A percentile compares a stretch with the other conserved stretches of the same genome.
Evolutionary conservation across 2,329 filamentous ascomycete genomes (phyloP).

Genomic region (Mycosphaerella arachidis): DNA sequence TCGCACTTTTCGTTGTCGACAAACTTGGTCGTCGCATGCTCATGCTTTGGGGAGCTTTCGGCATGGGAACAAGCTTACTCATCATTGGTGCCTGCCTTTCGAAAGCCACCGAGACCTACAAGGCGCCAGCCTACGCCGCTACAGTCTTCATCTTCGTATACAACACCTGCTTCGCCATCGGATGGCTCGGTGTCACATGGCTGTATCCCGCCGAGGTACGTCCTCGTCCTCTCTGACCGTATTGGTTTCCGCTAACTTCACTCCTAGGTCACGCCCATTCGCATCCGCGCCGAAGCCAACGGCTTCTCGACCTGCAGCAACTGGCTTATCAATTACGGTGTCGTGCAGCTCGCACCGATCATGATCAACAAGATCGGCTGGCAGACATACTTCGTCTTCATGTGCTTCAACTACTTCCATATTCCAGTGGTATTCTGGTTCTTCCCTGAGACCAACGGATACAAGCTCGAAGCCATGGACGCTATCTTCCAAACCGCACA

Average conservation of each 20-base stretch:
- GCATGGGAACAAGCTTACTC: constrained; percentile 27
- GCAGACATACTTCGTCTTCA: constrained; percentile 51
- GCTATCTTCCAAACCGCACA: constrained; percentile 28
- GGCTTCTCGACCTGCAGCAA: constrained; percentile 52
- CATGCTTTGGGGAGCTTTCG: constrained; percentile 24
- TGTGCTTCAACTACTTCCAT: constrained; percentile 25
- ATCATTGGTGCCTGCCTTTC: constrained; percentile 16
- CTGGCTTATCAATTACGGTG: constrained; percentile 21
- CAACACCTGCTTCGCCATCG: constrained; percentile 24
- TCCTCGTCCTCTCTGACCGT: too few species aligned
- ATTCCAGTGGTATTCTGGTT: constrained; percentile 17
- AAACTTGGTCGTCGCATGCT: constrained; percentile 50
- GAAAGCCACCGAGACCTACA: constrained; percentile 2
- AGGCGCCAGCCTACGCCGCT: constrained; percentile 21
- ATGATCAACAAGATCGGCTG: constrained; percentile 46
- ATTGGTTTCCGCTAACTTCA: too few species aligned
- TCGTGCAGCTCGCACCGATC: constrained; percentile 38
- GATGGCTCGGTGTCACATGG: constrained; percentile 34
- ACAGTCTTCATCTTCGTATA: constrained; percentile 29
- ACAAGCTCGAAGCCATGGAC: constrained; percentile 25
- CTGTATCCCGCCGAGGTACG: constrained; percentile 33
- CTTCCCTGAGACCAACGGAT: constrained; percentile 23
- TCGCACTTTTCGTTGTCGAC: constrained; percentile 60
- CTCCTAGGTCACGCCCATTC: constrained; percentile 32
- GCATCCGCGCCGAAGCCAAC: constrained; percentile 52